Base-by-base conservation (phyloP, 805 yeast genomes). In the Blastobotrys mokoenaii region DNA sequence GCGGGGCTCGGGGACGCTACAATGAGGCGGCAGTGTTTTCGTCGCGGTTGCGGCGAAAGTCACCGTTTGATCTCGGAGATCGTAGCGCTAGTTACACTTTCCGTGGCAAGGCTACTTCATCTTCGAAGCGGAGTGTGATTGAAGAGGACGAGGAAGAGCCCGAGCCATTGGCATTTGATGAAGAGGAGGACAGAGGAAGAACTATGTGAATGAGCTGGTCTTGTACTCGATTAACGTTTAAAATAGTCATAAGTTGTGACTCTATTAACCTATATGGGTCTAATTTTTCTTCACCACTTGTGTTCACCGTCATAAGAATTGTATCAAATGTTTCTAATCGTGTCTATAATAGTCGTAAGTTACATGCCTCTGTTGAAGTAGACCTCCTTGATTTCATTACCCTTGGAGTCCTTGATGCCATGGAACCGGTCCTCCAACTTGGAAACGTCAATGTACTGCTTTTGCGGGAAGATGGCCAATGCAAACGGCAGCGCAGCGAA, bases 281-380 rank as follows among this genome's bases (percentile, higher is more conserved):
- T n/a, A n/a, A n/a, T n/a, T n/a, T n/a, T n/a, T n/a, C n/a, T n/a
- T n/a, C n/a, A n/a, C n/a, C n/a, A n/a, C n/a, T n/a, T n/a, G n/a
- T n/a, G n/a, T n/a, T n/a, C n/a, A n/a, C n/a, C n/a, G n/a, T n/a
- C n/a, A n/a, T n/a, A n/a, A n/a, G n/a, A n/a, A n/a, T n/a, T n/a
- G n/a, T n/a, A n/a, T n/a, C n/a, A n/a, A n/a, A n/a, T n/a, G n/a
- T n/a, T n/a, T n/a, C n/a, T 22, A 22, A 5, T 22, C 27, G 27
- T 22, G 7, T 22, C 4, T 22, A 22, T 5, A 22, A 22, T 4
- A 8, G 27, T 22, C 27, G 8, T 22, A 33, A 35, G 42, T 65
- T 74, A 90, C 57, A 93, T 87, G 53, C 98, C 98, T 65, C 98
- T 79, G 67, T 93, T 93, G 67, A 93, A 93, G 69, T 82, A 82